Percentiles rank a stretch among this genome's conserved stretches.
Conservation (phyloP, 768 basidiomycete species). For the Leucocoprinus birnbaumii region DNA sequence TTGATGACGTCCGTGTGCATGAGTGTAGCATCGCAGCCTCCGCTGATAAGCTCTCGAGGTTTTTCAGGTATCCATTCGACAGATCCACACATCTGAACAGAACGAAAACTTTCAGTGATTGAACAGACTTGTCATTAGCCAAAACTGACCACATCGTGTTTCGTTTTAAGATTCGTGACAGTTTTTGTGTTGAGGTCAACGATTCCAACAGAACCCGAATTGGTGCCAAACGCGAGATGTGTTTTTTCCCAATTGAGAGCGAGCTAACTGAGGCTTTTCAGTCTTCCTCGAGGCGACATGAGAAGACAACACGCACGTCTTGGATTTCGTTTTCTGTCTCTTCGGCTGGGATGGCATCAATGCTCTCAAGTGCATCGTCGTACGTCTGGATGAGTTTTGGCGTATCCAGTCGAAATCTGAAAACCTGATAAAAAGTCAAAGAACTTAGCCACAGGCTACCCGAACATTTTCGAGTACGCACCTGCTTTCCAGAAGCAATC, state of each 20-base stretch:
- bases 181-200: constrained; percentile 51
- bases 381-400: constrained; percentile 50
- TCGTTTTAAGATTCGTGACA: constrained; percentile 55
- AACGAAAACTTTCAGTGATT: background rate
- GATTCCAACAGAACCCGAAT: constrained; percentile 66
- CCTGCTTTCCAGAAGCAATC: constrained; percentile 64
- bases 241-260: constrained; percentile 51
- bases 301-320: constrained; percentile 7
- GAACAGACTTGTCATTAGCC: background rate
- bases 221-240: constrained; percentile 66
- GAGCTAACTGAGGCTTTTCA: constrained; percentile 54
- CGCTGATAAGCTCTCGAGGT: constrained; percentile 70
- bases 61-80: constrained; percentile 72
- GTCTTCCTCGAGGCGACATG: constrained; percentile 1
- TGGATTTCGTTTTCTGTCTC: constrained; percentile 70
- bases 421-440: constrained; percentile 25
- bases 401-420: constrained; percentile 42
- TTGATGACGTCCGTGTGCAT: constrained; percentile 66
- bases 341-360: constrained; percentile 44
- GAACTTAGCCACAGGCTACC: background rate
- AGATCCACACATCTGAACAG: constrained; percentile 59
- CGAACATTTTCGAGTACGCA: too few species aligned
- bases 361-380: constrained; percentile 42
- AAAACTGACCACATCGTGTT: constrained; percentile 58
- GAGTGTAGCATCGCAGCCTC: constrained; percentile 69